A percentile compares a stretch with the other conserved stretches of the same genome.
These are phyloP conservation scores for Artemisia argyi DNA, from an alignment of 129 eudicot species.

Conservation along the genomic window DNA sequence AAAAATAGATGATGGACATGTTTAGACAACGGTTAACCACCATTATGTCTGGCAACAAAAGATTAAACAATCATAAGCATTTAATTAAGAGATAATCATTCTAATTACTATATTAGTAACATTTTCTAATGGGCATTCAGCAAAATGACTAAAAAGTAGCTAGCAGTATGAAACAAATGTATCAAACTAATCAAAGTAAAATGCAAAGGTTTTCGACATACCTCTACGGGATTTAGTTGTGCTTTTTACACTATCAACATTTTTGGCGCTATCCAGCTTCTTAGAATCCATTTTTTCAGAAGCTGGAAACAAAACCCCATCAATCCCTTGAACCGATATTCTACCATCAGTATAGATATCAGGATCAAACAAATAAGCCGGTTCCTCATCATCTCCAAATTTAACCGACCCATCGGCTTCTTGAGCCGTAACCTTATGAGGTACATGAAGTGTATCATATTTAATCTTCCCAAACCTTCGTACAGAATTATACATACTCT, in stretches of 20 bases:
- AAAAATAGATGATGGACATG: no score
- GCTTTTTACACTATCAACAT: conserved; percentile 26
- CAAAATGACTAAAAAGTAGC: not conserved
- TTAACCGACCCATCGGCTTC: conserved; percentile 96
- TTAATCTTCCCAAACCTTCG: conserved; percentile 79
- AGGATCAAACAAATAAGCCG: conserved; percentile 90
- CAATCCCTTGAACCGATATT: conserved; percentile 94
- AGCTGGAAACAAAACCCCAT: conserved; percentile 75
- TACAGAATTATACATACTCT: conserved; percentile 89
- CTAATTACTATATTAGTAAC: no score
- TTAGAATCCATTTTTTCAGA: conserved; percentile 39
- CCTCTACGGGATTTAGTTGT: conserved; percentile 70
- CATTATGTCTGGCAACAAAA: no score
- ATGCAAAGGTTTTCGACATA: conserved; percentile 20
- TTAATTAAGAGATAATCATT: no score
- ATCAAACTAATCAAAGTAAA: no score
- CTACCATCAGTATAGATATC: conserved; percentile 94
- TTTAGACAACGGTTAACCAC: no score
- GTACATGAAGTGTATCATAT: conserved; percentile 72
- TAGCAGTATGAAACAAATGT: not conserved
- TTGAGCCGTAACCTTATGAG: conserved; percentile 72
- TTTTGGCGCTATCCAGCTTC: conserved; percentile 6
- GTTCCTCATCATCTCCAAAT: conserved; percentile 66
- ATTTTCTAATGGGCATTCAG: no score
- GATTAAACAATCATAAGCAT: no score